Percentiles rank a stretch among this genome's conserved stretches.
These are phyloP conservation scores for Thymus mandschuricus DNA, from an alignment of 257 asterid species.

Conservation along the genomic window DNA sequence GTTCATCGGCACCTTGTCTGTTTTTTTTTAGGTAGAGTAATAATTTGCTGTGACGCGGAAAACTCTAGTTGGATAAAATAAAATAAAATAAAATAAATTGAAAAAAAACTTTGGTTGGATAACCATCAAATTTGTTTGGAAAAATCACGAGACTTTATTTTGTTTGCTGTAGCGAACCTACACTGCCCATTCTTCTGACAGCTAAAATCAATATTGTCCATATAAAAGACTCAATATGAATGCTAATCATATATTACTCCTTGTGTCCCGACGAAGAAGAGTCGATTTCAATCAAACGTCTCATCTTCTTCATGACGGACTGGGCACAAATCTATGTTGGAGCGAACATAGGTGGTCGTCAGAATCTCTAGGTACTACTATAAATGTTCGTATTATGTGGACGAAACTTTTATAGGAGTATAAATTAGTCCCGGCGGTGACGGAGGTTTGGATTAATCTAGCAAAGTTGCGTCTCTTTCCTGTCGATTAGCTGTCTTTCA, in stretches of 20 bases:
- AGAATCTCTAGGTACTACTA: no score
- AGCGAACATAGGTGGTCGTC: no score
- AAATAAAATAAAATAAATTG: no score
- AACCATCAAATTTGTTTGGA: slow-evolving; percentile 14
- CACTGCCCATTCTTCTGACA: slow-evolving; percentile 31
- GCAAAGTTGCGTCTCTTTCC: slow-evolving; percentile 11
- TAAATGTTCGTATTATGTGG: no score
- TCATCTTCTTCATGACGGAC: no score
- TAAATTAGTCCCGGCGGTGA: no score
- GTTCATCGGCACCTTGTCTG: background rate
- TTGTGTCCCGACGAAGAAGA: no score
- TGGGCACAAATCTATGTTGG: no score
- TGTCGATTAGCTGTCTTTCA: slow-evolving; percentile 29
- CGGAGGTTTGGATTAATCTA: background rate
- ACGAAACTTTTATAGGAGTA: background rate
- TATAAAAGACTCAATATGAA: background rate
- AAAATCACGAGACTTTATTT: slow-evolving; percentile 9
- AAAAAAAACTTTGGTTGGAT: background rate
- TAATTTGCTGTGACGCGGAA: slow-evolving; percentile 18
- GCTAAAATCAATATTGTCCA: background rate
- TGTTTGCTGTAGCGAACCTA: slow-evolving; percentile 19
- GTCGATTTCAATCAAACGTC: no score
- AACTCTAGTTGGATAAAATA: background rate
- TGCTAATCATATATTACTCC: background rate
- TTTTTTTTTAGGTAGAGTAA: background rate